Conservation (phyloP, 2,329 filamentous ascomycete species). For the Aspergillus unguis region DNA sequence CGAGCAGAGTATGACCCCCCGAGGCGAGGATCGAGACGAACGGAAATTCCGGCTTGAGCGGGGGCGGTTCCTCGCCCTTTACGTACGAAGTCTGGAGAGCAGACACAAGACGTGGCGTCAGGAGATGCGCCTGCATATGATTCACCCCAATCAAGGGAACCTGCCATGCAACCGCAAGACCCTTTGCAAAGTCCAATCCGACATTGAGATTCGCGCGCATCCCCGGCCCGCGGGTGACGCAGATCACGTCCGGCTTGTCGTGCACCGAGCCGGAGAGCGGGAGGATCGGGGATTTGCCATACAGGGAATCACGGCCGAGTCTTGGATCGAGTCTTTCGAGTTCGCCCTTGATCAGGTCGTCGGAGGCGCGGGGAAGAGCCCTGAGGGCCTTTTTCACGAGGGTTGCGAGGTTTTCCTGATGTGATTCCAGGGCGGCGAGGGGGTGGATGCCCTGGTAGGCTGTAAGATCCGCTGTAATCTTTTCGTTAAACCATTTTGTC, state of each 20-base stretch:
- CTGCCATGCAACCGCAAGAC: conserved; percentile 76
- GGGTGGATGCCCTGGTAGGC: conserved; percentile 77
- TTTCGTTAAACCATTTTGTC: conserved; percentile 71
- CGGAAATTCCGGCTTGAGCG: conserved; percentile 61
- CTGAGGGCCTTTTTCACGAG: conserved; percentile 65
- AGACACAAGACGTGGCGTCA: conserved; percentile 75
- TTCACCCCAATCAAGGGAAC: conserved; percentile 82
- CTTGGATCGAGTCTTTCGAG: too few relatives aligned
- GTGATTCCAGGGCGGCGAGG: conserved; percentile 68
- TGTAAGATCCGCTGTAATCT: conserved; percentile 75
- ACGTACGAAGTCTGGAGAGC: conserved; percentile 48
- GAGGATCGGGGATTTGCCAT: conserved; percentile 8
- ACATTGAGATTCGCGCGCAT: conserved; percentile 76
- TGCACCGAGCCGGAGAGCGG: conserved; percentile 21
- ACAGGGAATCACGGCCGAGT: too few relatives aligned
- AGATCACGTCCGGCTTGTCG: conserved; percentile 72
- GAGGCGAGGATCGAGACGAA: conserved; percentile 87
- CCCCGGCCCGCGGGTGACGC: conserved; percentile 84
- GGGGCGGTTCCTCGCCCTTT: background rate
- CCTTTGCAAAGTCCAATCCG: conserved; percentile 82
- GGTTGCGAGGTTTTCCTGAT: conserved; percentile 66
- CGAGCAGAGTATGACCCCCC: conserved; percentile 85
- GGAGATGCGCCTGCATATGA: conserved; percentile 95
- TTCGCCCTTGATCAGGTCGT: conserved; percentile 8
- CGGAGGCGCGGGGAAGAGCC: conserved; percentile 47